Base-by-base conservation (phyloP, 352 stramenopile genomes). In the Phytopythium mirpurense region DNA sequence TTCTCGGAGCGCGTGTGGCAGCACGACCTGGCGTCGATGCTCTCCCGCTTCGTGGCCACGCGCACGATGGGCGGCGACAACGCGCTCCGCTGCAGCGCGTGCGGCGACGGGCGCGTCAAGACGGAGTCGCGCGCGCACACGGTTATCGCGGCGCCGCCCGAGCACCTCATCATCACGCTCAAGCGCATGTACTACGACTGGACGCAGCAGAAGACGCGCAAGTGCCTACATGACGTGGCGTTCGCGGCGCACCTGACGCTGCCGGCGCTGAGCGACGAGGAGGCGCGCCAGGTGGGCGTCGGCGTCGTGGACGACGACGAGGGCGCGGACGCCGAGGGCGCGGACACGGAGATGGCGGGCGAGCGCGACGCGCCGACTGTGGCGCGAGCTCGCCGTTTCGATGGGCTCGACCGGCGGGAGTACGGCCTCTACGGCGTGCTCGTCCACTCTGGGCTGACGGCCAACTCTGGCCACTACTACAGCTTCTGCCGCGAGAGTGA, bases 161-260 rank as follows among this genome's bases (percentile, higher is more conserved):
- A 78, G 23, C 85, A 95, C 40, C 56, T 96, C 32, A 93, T 96
- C 44, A 70, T 96, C 37, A 96, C 86, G 34, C 55, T 96, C 21
- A 96, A 96, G 67, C 79, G 86, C 41, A 96, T 96, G 86, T 93
- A 77, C 48, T 96, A 95, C 60, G 86, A 96, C 52, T 95, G 85
- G 84, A 82, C 61, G 9, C 79, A 90, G 54, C 81, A 96, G 37
- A 95, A 93, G 59, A 90, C 85, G 24, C 78, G 78, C 57, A 96
- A 96, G 46, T 93, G 75, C 37, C 56, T 96, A 29, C 83, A 93
- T 40, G 83, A 95, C 45, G 85, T 95, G 36, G 68, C 57, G 4
- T 95, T 95, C 50, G 70, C 78, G 10, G 64, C 83, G 15, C 44
- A 88, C 11, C 59, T 95, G 59, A 81, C 78, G 18, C 59, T 95